phyloP scores from a whole-genome alignment of 768 basidiomycete genomes.

The Lactifluus volemus region DNA sequence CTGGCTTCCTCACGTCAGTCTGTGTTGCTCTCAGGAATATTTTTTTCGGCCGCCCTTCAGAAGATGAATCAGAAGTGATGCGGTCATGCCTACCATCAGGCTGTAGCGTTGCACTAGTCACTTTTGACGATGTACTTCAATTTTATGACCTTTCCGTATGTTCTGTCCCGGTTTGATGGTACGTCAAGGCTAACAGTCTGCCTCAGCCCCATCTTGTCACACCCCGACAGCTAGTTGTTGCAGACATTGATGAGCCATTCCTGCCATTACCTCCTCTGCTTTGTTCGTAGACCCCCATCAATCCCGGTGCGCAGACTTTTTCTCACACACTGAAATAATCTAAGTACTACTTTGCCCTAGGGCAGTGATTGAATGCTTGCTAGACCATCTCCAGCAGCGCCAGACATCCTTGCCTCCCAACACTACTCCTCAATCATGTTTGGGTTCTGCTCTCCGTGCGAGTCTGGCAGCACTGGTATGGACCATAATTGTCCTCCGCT shows the following conservation, averaged over 20 bases:
- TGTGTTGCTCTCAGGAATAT: slow-evolving; percentile 54
- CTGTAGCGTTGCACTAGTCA: slow-evolving; percentile 66
- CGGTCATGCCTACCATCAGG: slow-evolving; percentile 43
- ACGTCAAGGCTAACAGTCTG: slow-evolving; percentile 18
- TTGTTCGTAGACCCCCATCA: slow-evolving; percentile 70
- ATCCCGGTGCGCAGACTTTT: slow-evolving; percentile 41
- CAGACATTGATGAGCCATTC: slow-evolving; percentile 92
- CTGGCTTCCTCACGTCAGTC: slow-evolving; percentile 61
- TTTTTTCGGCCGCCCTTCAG: slow-evolving; percentile 49
- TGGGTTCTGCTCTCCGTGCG: slow-evolving; percentile 71
- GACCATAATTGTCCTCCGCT: not conserved
- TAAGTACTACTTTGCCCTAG: slow-evolving; percentile 30
- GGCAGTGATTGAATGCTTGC: slow-evolving; percentile 52
- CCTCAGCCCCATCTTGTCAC: slow-evolving; percentile 20
- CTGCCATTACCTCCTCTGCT: slow-evolving; percentile 54
- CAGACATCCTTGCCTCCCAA: slow-evolving; percentile 36
- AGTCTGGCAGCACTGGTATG: slow-evolving; percentile 65
- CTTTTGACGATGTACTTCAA: slow-evolving; percentile 73
- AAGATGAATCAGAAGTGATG: slow-evolving; percentile 32
- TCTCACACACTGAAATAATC: not conserved
- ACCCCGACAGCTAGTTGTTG: slow-evolving; percentile 60
- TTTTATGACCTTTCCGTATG: slow-evolving; percentile 86
- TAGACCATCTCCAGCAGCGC: slow-evolving; percentile 56
- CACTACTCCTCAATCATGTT: slow-evolving; percentile 44
- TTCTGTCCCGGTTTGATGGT: slow-evolving; percentile 13